Conservation (phyloP, 1,139 yeast species). For the Saccharomycopsis hybrid region DNA sequence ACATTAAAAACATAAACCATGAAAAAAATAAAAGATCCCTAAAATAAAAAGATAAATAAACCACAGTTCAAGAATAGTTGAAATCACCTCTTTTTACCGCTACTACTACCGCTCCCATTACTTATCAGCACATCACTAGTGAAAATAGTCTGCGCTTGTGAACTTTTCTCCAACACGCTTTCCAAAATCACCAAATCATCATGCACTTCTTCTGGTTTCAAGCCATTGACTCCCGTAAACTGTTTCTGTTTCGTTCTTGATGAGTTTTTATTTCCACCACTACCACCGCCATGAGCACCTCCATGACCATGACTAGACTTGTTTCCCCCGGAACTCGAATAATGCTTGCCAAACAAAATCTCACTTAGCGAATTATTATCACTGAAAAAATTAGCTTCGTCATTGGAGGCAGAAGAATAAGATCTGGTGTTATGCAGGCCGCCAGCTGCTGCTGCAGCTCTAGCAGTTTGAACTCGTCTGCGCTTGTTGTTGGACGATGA, state of each 20-base stretch:
- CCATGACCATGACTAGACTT: constrained; percentile 22
- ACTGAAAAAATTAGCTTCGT: constrained; percentile 26
- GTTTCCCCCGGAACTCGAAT: constrained; percentile 25
- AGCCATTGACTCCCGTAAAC: constrained; percentile 55
- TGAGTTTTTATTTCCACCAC: constrained; percentile 31
- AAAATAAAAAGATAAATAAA: no score
- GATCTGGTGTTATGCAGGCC: constrained; percentile 12
- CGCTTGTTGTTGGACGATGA: constrained; percentile 14
- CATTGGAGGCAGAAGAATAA: constrained; percentile 19
- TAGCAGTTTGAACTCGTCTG: constrained; percentile 19
- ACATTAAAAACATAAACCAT: no score
- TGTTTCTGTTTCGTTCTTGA: constrained; percentile 52
- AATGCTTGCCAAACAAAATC: constrained; percentile 30
- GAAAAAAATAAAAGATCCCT: no score
- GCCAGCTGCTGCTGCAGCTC: constrained; percentile 19
- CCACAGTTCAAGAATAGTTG: no score
- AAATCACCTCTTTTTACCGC: no score
- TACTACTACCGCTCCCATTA: no score
- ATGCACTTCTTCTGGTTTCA: constrained; percentile 62
- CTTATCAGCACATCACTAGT: background rate
- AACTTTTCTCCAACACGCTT: constrained; percentile 16
- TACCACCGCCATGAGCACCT: constrained; percentile 8
- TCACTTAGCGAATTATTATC: constrained; percentile 31
- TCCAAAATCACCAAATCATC: constrained; percentile 52
- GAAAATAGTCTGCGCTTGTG: background rate